phyloP scores from a whole-genome alignment of 805 yeast species.

The Saturnispora diversa region DNA sequence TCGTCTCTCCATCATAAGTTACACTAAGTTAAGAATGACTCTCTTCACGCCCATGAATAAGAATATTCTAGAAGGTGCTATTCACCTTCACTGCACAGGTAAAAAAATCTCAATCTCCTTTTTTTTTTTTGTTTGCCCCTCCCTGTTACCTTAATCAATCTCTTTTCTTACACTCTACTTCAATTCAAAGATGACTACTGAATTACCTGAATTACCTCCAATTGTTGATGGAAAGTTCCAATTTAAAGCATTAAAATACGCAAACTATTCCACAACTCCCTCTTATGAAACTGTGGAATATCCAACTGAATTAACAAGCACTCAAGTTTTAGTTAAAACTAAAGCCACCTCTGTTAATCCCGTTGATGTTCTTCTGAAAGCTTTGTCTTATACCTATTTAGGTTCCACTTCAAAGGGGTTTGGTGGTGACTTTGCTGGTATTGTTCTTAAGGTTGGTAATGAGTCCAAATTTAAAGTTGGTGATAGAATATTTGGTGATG shows the following conservation, averaged over 20 bases:
- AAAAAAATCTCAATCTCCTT: too few relatives aligned
- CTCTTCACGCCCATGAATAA: too few relatives aligned
- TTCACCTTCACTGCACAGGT: too few relatives aligned
- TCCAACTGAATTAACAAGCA: conserved; percentile 13
- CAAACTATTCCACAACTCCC: conserved; percentile 12
- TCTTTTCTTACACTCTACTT: too few relatives aligned
- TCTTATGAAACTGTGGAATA: conserved; percentile 9
- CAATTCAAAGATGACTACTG: too few relatives aligned
- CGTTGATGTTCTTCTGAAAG: conserved; percentile 16
- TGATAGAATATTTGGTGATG: conserved; percentile 20
- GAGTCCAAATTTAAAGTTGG: conserved; percentile 16
- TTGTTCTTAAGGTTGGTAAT: conserved; percentile 19
- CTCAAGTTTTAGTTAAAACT: conserved; percentile 17
- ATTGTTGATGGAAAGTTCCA: conserved; percentile 10
- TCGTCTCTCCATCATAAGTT: too few relatives aligned
- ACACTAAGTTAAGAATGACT: too few relatives aligned
- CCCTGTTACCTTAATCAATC: too few relatives aligned
- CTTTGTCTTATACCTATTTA: conserved; percentile 7
- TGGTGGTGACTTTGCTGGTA: conserved; percentile 25
- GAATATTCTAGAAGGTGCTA: too few relatives aligned
- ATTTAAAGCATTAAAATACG: conserved; percentile 16
- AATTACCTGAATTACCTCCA: conserved; percentile 4
- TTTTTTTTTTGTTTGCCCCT: too few relatives aligned
- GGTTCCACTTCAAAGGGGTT: conserved; percentile 14
- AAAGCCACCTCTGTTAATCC: conserved; percentile 21